These are phyloP conservation scores for Neonectria coccinea DNA, from an alignment of 2,329 filamentous ascomycete genomes.

Conservation along the genomic window DNA sequence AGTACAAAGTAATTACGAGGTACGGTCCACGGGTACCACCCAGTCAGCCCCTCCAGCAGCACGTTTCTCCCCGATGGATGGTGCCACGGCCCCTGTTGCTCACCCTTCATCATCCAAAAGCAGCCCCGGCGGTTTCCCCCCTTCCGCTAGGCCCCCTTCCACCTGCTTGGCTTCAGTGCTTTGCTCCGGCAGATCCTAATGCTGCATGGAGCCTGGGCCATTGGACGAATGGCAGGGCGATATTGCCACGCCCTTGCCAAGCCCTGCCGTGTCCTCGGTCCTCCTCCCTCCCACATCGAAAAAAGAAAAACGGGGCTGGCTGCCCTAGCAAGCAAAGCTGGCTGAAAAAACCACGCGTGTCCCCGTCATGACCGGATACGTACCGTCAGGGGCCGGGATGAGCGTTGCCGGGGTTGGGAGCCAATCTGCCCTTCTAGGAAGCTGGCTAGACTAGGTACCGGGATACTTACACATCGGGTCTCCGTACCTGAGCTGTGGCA, in stretches of 20 bases:
- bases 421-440: not conserved
- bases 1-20: too few relatives aligned
- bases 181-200: slow-evolving; percentile 39
- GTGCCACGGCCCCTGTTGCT: slow-evolving; percentile 39
- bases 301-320: slow-evolving; percentile 28
- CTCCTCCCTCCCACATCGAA: slow-evolving; percentile 20
- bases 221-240: slow-evolving; percentile 29
- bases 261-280: slow-evolving; percentile 25
- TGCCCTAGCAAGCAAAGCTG: slow-evolving; percentile 9
- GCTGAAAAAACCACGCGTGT: slow-evolving; percentile 42
- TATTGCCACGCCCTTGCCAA: slow-evolving; percentile 43
- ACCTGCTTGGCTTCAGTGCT: slow-evolving; percentile 33
- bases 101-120: slow-evolving; percentile 21
- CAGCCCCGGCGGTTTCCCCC: slow-evolving; percentile 23
- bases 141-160: slow-evolving; percentile 29
- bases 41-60: slow-evolving; percentile 7
- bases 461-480: not conserved
- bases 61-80: slow-evolving; percentile 32
- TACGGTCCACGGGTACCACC: too few relatives aligned
- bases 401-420: slow-evolving; percentile 1
- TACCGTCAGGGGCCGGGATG: slow-evolving; percentile 11
- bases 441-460: not conserved
- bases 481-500: not conserved
- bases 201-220: slow-evolving; percentile 22
- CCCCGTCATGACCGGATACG: slow-evolving; percentile 14